phyloP scores from a whole-genome alignment of 257 asterid genomes.

The Thymus mandschuricus region DNA sequence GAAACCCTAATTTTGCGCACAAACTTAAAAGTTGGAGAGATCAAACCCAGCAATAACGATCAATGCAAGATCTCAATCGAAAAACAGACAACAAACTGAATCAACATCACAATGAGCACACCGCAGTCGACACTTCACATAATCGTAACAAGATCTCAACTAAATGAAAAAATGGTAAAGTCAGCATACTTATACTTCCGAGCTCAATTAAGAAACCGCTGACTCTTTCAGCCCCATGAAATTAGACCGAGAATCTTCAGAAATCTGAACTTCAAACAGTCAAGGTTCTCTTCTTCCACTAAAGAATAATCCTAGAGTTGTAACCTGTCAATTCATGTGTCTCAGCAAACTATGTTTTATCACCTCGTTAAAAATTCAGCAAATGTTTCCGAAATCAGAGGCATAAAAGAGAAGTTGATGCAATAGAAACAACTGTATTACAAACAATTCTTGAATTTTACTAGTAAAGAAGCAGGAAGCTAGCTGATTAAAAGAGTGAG shows the following conservation, averaged over 20 bases:
- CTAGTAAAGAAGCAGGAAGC: constrained; percentile 30
- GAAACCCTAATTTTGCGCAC: constrained; percentile 28
- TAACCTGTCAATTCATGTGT: constrained; percentile 3
- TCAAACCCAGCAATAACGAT: constrained; percentile 64
- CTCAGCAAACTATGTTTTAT: not conserved
- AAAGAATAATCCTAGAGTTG: constrained; percentile 19
- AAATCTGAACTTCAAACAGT: constrained; percentile 32
- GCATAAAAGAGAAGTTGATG: not conserved
- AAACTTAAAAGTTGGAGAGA: constrained; percentile 46
- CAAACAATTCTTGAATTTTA: constrained; percentile 12
- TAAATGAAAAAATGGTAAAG: constrained; percentile 17
- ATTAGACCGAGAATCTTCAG: constrained; percentile 26
- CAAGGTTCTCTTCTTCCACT: constrained; percentile 8
- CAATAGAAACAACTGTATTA: not conserved
- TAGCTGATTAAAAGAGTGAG: not conserved
- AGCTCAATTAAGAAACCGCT: constrained; percentile 27
- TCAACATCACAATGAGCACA: constrained; percentile 29
- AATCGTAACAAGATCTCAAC: constrained; percentile 30
- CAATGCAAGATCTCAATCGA: constrained; percentile 50
- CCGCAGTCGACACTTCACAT: constrained; percentile 25
- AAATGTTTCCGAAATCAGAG: not conserved
- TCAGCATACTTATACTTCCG: constrained; percentile 25
- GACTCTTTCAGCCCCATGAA: constrained; percentile 8
- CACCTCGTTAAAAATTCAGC: not conserved
- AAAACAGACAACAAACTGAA: constrained; percentile 46